Conservation (phyloP, 2,329 filamentous ascomycete genomes). For the Metarhizium anisopliae region DNA sequence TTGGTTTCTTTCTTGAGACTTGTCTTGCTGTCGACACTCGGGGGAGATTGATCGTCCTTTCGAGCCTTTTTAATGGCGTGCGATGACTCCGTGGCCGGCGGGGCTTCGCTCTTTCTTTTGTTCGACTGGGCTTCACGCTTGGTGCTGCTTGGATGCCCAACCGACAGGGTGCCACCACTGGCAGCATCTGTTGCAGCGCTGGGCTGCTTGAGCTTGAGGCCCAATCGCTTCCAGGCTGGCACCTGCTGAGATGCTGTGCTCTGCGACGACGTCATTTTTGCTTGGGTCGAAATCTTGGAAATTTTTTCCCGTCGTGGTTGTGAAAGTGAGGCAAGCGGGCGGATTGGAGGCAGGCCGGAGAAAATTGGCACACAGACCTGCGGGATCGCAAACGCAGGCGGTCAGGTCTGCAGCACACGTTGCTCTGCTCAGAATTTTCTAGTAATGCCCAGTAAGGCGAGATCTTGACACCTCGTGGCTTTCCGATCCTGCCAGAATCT, state of each 20-base stretch:
- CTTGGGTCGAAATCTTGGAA: not conserved
- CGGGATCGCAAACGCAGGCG: not conserved
- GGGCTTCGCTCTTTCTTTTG: slow-evolving; percentile 32
- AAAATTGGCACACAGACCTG: not conserved
- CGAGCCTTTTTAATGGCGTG: slow-evolving; percentile 25
- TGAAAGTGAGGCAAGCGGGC: not conserved
- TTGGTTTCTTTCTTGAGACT: slow-evolving; percentile 30
- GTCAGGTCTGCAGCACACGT: not conserved
- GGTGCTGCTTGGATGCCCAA: slow-evolving; percentile 28
- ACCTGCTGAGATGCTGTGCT: slow-evolving; percentile 36
- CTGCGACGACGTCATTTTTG: slow-evolving; percentile 34
- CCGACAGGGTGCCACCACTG: slow-evolving; percentile 19
- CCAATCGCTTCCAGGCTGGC: slow-evolving; percentile 54
- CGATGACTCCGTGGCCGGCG: slow-evolving; percentile 19
- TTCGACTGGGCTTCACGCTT: slow-evolving; percentile 20
- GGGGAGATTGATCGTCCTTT: slow-evolving; percentile 15
- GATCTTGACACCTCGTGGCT: not conserved
- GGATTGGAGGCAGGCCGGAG: not conserved
- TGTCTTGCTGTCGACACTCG: slow-evolving; percentile 15
- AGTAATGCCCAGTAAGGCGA: not conserved
- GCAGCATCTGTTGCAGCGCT: slow-evolving; percentile 22
- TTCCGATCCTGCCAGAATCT: not conserved
- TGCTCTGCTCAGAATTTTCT: not conserved
- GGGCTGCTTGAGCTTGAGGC: slow-evolving; percentile 49
- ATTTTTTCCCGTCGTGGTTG: slow-evolving; percentile 11